Conservation (phyloP, 2,329 filamentous ascomycete genomes). For the Trichothecium roseum region DNA sequence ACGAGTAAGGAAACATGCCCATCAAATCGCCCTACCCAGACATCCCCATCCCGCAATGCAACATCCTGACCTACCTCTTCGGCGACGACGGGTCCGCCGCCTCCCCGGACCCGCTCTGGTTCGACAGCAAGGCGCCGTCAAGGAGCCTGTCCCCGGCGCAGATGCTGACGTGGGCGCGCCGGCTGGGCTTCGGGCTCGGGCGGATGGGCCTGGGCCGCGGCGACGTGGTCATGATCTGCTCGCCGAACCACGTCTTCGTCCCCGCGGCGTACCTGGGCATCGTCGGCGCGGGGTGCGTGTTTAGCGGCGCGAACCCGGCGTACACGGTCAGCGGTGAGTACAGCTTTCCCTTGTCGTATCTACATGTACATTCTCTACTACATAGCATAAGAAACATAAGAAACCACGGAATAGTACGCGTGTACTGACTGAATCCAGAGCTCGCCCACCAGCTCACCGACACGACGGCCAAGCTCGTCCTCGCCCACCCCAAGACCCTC, state of each 20-base stretch:
- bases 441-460: constrained; percentile 40
- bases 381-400: too few species aligned
- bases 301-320: constrained; percentile 42
- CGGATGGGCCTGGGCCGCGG: constrained; percentile 31
- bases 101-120: constrained; percentile 39
- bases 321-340: constrained; percentile 36
- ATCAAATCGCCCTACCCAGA: constrained; percentile 30
- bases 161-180: constrained; percentile 38
- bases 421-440: too few species aligned
- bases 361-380: too few species aligned
- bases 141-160: constrained; percentile 35
- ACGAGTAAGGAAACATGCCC: constrained; percentile 20
- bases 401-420: too few species aligned
- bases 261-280: constrained; percentile 43
- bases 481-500: constrained; percentile 37
- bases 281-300: constrained; percentile 39
- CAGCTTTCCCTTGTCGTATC: too few species aligned
- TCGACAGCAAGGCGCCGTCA: constrained; percentile 34
- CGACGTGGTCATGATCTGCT: constrained; percentile 43
- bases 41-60: constrained; percentile 33
- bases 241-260: constrained; percentile 44
- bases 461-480: constrained; percentile 35
- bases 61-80: constrained; percentile 27
- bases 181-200: constrained; percentile 38
- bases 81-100: constrained; percentile 14